phyloP scores from a whole-genome alignment of 176 grass and related monocot species.

The Triticum turgidum region DNA sequence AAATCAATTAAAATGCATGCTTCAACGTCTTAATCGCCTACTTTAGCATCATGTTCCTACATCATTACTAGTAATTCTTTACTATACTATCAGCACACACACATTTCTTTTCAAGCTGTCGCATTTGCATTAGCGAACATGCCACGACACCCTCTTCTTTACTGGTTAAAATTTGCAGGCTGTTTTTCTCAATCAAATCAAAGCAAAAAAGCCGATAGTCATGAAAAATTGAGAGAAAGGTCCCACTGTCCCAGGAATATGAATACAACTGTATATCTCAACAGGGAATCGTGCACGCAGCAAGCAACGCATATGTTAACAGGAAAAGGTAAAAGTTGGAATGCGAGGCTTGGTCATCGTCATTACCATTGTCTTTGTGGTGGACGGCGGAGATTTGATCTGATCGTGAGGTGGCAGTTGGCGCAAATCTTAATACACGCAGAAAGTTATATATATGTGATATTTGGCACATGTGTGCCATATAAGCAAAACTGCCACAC shows the following conservation, averaged over 20 bases:
- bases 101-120: neutral
- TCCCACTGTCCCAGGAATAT: neutral
- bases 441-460: neutral
- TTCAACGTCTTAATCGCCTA: neutral
- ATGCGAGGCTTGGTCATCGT: neutral
- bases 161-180: neutral
- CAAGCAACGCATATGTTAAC: neutral
- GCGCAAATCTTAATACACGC: neutral
- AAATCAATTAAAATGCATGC: neutral
- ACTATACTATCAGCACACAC: neutral
- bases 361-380: neutral
- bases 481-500: too few species aligned
- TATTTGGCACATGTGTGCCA: too few species aligned
- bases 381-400: neutral
- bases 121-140: neutral
- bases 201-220: neutral
- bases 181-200: neutral
- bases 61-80: neutral
- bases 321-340: neutral
- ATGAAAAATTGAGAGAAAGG: neutral
- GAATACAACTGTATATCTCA: neutral
- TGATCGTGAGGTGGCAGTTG: neutral
- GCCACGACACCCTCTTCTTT: neutral
- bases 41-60: neutral
- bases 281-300: neutral